Percentiles rank a stretch among this genome's conserved stretches.
These are phyloP conservation scores for Talaromyces ruber DNA, from an alignment of 495 filamentous ascomycete genomes.

Conservation along the genomic window DNA sequence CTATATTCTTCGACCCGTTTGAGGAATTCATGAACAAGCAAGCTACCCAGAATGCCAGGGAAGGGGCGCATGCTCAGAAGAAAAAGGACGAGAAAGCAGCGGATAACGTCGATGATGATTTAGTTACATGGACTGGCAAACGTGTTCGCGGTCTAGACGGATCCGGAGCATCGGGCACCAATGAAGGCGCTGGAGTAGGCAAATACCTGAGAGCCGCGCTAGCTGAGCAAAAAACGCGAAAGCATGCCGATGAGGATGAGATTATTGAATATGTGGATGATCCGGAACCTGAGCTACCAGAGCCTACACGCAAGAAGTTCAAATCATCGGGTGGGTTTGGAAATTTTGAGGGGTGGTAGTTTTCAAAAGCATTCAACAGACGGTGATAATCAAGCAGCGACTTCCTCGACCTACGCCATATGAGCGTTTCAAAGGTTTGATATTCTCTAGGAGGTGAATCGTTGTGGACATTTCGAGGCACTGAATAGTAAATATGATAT, in stretches of 20 bases:
- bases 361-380: background rate
- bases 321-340: slow-evolving; percentile 75
- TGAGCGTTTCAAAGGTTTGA: no score
- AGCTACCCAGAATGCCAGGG: slow-evolving; percentile 43
- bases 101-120: slow-evolving; percentile 65
- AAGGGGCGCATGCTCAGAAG: slow-evolving; percentile 28
- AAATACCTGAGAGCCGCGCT: slow-evolving; percentile 66
- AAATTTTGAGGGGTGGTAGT: slow-evolving; percentile 78
- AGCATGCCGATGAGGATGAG: slow-evolving; percentile 39
- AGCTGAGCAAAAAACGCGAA: slow-evolving; percentile 16
- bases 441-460: no score
- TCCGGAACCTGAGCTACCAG: slow-evolving; percentile 48
- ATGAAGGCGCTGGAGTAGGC: slow-evolving; percentile 51
- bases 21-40: slow-evolving; percentile 63
- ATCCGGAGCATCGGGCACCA: slow-evolving; percentile 34
- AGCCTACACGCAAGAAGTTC: slow-evolving; percentile 70
- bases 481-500: no score
- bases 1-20: slow-evolving; percentile 90
- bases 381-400: background rate
- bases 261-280: slow-evolving; percentile 49
- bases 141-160: slow-evolving; percentile 52
- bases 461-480: no score
- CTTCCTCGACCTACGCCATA: background rate
- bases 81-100: slow-evolving; percentile 29
- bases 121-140: slow-evolving; percentile 89